A percentile compares a stretch with the other conserved stretches of the same genome.
These are phyloP conservation scores for Cystobasidium ongulense DNA, from an alignment of 768 basidiomycete species.

Conservation along the genomic window DNA sequence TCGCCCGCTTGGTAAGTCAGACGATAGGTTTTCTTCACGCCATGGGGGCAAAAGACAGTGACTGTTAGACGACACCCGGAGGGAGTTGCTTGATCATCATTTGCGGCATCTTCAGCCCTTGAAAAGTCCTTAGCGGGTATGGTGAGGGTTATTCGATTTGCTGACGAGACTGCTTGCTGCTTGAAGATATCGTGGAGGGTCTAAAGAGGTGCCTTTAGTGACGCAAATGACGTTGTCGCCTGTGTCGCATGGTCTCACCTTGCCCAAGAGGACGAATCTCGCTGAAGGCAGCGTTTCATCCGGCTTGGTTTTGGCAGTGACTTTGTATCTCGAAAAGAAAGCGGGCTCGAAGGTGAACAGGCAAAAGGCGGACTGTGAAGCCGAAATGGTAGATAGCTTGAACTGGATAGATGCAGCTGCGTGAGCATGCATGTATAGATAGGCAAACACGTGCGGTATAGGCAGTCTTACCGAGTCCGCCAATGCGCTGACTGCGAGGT, in stretches of 20 bases:
- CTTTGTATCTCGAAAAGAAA: slow-evolving; percentile 22
- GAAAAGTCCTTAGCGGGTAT: slow-evolving; percentile 19
- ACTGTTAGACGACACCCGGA: slow-evolving; percentile 17
- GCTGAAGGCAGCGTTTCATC: not conserved
- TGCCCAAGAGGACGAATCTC: slow-evolving; percentile 4
- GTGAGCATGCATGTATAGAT: not conserved
- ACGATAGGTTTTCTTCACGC: slow-evolving; percentile 25
- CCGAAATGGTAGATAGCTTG: slow-evolving; percentile 18
- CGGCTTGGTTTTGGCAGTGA: slow-evolving; percentile 1
- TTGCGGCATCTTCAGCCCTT: slow-evolving; percentile 1
- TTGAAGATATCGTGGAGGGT: slow-evolving; percentile 27
- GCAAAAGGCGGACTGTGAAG: slow-evolving; percentile 24
- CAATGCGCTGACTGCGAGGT: slow-evolving; percentile 13
- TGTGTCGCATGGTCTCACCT: not conserved
- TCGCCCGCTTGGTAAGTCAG: slow-evolving; percentile 23
- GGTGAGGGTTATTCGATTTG: not conserved
- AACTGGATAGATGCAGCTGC: not conserved
- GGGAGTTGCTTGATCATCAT: not conserved
- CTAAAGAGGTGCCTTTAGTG: not conserved
- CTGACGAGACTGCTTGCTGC: slow-evolving; percentile 17
- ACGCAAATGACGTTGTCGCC: not conserved
- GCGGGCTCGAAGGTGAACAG: slow-evolving; percentile 23
- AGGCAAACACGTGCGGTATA: not conserved
- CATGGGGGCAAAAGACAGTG: slow-evolving; percentile 14
- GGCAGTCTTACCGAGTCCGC: not conserved